Evolutionary conservation across 2,329 filamentous ascomycete species (phyloP).

Genomic region (Cytospora chrysosperma): DNA sequence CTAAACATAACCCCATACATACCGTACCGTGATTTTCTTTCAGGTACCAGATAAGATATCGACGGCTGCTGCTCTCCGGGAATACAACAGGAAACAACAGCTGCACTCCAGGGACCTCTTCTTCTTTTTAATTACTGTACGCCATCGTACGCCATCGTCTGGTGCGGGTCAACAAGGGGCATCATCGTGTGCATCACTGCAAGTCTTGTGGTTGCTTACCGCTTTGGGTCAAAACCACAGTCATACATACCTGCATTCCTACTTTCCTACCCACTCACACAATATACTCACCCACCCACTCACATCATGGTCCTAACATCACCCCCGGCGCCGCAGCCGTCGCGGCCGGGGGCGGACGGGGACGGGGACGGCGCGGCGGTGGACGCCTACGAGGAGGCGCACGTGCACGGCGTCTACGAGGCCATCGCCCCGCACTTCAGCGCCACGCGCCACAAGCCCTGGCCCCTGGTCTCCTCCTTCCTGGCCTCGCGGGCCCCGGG

Average conservation of each 20-base stretch:
- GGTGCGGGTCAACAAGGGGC: not conserved
- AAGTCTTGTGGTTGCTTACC: not conserved
- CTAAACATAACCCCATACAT: too few relatives aligned
- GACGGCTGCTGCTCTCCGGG: too few relatives aligned
- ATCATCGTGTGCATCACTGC: not conserved
- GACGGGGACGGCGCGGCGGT: slow-evolving; percentile 39
- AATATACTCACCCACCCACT: not conserved
- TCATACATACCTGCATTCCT: too few relatives aligned
- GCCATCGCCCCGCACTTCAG: slow-evolving; percentile 83
- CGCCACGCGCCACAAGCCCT: slow-evolving; percentile 77
- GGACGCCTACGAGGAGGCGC: slow-evolving; percentile 72
- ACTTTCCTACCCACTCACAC: not conserved
- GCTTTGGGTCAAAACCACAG: too few relatives aligned
- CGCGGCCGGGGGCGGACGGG: slow-evolving; percentile 20
- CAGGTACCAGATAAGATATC: too few relatives aligned
- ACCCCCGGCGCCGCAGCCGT: slow-evolving; percentile 27
- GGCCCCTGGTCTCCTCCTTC: slow-evolving; percentile 86
- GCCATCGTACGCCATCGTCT: not conserved
- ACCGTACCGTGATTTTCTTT: too few relatives aligned
- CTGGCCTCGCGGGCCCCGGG: slow-evolving; percentile 65
- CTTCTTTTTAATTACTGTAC: not conserved
- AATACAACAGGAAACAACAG: not conserved
- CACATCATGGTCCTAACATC: slow-evolving; percentile 14
- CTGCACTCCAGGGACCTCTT: not conserved
- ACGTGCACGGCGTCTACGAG: slow-evolving; percentile 92